A percentile compares a stretch with the other conserved stretches of the same genome.
Conservation (phyloP, 768 basidiomycete genomes). For the Suillus hirtellus region DNA sequence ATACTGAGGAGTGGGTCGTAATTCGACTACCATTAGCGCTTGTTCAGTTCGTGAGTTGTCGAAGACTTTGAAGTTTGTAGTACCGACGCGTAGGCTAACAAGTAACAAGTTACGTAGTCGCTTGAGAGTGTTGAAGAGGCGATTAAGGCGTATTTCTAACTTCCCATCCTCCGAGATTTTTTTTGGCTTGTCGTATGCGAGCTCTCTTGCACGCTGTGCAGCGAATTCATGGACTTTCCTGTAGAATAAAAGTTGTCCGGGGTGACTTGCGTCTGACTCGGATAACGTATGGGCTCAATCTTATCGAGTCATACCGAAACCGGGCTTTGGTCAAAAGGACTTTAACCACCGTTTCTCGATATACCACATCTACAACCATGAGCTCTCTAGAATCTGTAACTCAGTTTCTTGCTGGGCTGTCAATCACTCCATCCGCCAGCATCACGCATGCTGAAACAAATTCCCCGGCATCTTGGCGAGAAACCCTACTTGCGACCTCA, state of each 20-base stretch:
- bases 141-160: slow-evolving; percentile 11
- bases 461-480: slow-evolving; percentile 78
- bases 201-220: slow-evolving; percentile 26
- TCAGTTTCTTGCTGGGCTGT: slow-evolving; percentile 50
- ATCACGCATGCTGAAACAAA: slow-evolving; percentile 62
- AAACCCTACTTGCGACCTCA: slow-evolving; percentile 56
- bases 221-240: slow-evolving; percentile 26
- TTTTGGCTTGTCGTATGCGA: slow-evolving; percentile 26
- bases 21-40: neutral
- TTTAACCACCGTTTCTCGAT: slow-evolving; percentile 7
- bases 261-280: slow-evolving; percentile 19
- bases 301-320: slow-evolving; percentile 29
- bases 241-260: slow-evolving; percentile 15
- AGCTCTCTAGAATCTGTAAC: slow-evolving; percentile 34
- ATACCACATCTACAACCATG: slow-evolving; percentile 31
- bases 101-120: slow-evolving; percentile 16
- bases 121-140: slow-evolving; percentile 21
- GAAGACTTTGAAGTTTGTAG: neutral
- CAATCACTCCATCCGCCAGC: slow-evolving; percentile 52
- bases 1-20: neutral
- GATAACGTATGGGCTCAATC: slow-evolving; percentile 19
- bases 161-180: slow-evolving; percentile 6
- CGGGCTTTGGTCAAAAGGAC: slow-evolving; percentile 20
- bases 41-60: neutral
- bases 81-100: neutral